These are phyloP conservation scores for Withania somnifera DNA, from an alignment of 305 asterid species.

Conservation along the genomic window DNA sequence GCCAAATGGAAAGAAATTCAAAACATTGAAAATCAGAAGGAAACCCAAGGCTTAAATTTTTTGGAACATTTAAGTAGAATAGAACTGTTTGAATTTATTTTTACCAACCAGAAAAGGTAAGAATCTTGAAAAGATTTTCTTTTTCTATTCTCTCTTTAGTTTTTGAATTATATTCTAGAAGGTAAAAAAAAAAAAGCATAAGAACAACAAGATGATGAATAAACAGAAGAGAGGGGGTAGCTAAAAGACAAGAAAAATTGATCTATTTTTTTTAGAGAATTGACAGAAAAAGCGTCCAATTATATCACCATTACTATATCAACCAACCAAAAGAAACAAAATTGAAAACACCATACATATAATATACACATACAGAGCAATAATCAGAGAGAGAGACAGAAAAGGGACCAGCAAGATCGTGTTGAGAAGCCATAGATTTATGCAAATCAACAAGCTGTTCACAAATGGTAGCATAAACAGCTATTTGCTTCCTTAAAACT, in stretches of 20 bases:
- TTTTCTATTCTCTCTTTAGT: not conserved
- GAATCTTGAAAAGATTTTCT: not conserved
- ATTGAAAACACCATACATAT: not conserved
- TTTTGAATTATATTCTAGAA: not conserved
- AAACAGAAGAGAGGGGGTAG: not conserved
- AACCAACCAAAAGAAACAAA: not conserved
- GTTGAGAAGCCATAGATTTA: slow-evolving; percentile 81
- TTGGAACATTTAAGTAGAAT: not conserved
- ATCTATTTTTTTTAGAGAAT: not conserved
- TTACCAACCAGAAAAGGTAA: not conserved
- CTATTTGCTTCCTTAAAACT: slow-evolving; percentile 83
- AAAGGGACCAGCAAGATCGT: slow-evolving; percentile 63
- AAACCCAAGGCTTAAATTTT: not conserved
- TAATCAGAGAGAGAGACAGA: not conserved
- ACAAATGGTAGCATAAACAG: slow-evolving; percentile 78
- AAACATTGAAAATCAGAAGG: not conserved
- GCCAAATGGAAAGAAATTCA: not conserved
- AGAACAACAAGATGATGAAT: not conserved
- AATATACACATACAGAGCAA: not conserved
- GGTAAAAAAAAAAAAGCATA: not conserved
- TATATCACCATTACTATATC: not conserved
- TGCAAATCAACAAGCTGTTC: slow-evolving; percentile 89
- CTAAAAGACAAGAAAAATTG: not conserved
- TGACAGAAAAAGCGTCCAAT: not conserved
- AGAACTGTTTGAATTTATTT: not conserved